These are phyloP conservation scores for Nemania sp. DNA, from an alignment of 2,329 filamentous ascomycete species.

Conservation along the genomic window DNA sequence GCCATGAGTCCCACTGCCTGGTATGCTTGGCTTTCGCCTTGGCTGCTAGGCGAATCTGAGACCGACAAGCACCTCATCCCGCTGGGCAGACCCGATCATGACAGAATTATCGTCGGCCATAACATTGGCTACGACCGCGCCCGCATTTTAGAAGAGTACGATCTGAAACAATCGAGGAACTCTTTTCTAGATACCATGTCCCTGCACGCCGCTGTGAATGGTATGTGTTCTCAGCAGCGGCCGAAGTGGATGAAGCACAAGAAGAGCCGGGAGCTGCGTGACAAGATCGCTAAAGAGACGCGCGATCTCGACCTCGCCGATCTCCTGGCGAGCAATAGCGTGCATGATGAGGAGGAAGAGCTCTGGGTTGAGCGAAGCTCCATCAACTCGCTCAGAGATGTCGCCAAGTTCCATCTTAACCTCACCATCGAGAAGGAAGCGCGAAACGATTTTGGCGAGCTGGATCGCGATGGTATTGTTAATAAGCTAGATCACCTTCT, in stretches of 20 bases:
- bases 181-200: constrained; percentile 98
- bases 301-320: constrained; percentile 71
- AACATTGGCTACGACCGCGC: constrained; percentile 96
- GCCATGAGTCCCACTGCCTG: constrained; percentile 86
- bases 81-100: constrained; percentile 72
- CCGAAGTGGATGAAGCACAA: constrained; percentile 98
- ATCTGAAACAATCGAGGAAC: constrained; percentile 78
- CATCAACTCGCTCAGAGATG: constrained; percentile 90
- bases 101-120: constrained; percentile 85
- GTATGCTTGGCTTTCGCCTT: constrained; percentile 98
- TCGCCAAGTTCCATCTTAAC: constrained; percentile 94
- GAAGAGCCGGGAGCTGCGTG: constrained; percentile 82
- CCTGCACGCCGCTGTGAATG: constrained; percentile 93
- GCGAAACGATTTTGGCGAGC: constrained; percentile 82
- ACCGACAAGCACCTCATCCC: constrained; percentile 82
- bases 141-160: constrained; percentile 86
- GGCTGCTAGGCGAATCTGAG: constrained; percentile 82
- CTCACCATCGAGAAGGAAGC: constrained; percentile 88
- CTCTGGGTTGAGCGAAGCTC: constrained; percentile 95
- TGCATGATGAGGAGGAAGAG: constrained; percentile 86
- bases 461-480: constrained; percentile 71
- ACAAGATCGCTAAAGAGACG: constrained; percentile 74
- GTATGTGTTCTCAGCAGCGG: constrained; percentile 96
- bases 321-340: constrained; percentile 67
- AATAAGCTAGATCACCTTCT: constrained; percentile 79